A percentile compares a stretch with the other conserved stretches of the same genome.
These are phyloP conservation scores for Dactylis glomerata DNA, from an alignment of 176 grass and related monocot genomes.

Conservation along the genomic window DNA sequence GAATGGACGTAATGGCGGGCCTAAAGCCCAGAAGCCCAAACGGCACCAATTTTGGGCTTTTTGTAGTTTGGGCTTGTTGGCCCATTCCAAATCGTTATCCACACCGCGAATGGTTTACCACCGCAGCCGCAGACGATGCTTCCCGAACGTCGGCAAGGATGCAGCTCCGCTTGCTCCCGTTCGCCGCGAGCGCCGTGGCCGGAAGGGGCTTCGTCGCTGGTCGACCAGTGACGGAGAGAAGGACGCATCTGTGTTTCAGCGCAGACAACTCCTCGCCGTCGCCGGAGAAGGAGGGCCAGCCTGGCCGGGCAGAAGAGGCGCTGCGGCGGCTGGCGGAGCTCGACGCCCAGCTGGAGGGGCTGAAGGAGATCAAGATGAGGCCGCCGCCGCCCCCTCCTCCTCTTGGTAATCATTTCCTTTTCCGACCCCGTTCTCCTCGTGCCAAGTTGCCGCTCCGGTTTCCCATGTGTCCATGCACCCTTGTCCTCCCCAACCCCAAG, in stretches of 20 bases:
- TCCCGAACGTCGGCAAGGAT: slow-evolving; percentile 3
- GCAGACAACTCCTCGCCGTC: slow-evolving; percentile 26
- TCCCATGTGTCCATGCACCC: background rate
- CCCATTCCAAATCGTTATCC: slow-evolving; percentile 33
- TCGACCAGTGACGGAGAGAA: background rate
- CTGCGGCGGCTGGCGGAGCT: slow-evolving; percentile 61
- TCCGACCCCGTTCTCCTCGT: background rate
- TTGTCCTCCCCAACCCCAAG: background rate
- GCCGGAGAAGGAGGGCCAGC: slow-evolving; percentile 17
- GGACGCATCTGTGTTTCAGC: background rate
- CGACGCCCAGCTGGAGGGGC: slow-evolving; percentile 65
- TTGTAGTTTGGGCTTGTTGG: background rate
- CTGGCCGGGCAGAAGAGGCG: slow-evolving; percentile 18
- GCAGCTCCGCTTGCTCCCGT: slow-evolving; percentile 22
- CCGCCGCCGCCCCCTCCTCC: slow-evolving; percentile 25
- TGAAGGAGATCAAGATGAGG: slow-evolving; percentile 51
- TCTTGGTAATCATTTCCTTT: slow-evolving; percentile 18
- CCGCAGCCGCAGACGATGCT: slow-evolving; percentile 2
- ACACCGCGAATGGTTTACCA: slow-evolving; percentile 7
- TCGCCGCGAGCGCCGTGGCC: slow-evolving; percentile 28
- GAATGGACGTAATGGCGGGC: background rate
- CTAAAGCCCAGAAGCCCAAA: background rate
- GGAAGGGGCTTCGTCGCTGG: slow-evolving; percentile 6
- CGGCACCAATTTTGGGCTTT: background rate
- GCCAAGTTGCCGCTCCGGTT: background rate